These are phyloP conservation scores for Hygrocybe coccinea DNA, from an alignment of 768 basidiomycete species.

Conservation along the genomic window DNA sequence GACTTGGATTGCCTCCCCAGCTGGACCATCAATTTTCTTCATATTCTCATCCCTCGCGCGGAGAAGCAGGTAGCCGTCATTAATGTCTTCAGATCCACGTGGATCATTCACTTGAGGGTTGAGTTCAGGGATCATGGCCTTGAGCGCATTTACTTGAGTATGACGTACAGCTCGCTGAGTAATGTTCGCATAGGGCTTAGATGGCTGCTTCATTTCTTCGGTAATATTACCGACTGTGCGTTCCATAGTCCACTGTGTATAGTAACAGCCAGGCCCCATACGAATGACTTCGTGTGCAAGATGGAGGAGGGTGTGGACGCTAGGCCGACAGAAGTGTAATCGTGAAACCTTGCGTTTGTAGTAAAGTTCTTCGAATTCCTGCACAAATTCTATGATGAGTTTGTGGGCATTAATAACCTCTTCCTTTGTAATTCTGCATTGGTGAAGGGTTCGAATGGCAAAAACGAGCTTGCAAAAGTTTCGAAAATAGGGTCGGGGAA, in stretches of 20 bases:
- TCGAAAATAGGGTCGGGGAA: too few species aligned
- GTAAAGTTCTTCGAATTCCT: background rate
- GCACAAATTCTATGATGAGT: too few species aligned
- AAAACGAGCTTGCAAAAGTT: too few species aligned
- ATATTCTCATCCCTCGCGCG: background rate
- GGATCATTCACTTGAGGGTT: background rate
- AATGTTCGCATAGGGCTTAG: slow-evolving; percentile 7
- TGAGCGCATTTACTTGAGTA: slow-evolving; percentile 5
- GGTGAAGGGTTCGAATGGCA: too few species aligned
- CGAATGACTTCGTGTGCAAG: slow-evolving; percentile 1
- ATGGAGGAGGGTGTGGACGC: slow-evolving; percentile 6
- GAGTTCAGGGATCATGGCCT: slow-evolving; percentile 3
- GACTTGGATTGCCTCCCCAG: background rate
- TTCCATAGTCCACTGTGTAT: slow-evolving; percentile 5
- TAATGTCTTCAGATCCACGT: background rate
- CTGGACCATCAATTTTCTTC: background rate
- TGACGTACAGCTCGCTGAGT: slow-evolving; percentile 2
- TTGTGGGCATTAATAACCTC: too few species aligned
- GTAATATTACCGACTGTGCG: slow-evolving; percentile 8
- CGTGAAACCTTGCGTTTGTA: background rate
- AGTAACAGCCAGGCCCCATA: background rate
- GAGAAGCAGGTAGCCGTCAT: slow-evolving; percentile 4
- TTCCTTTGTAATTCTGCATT: too few species aligned
- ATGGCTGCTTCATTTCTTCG: slow-evolving; percentile 3
- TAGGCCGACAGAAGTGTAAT: slow-evolving; percentile 4